These are phyloP conservation scores for Diospyros lotus DNA, from an alignment of 148 eudicot genomes.

Conservation along the genomic window DNA sequence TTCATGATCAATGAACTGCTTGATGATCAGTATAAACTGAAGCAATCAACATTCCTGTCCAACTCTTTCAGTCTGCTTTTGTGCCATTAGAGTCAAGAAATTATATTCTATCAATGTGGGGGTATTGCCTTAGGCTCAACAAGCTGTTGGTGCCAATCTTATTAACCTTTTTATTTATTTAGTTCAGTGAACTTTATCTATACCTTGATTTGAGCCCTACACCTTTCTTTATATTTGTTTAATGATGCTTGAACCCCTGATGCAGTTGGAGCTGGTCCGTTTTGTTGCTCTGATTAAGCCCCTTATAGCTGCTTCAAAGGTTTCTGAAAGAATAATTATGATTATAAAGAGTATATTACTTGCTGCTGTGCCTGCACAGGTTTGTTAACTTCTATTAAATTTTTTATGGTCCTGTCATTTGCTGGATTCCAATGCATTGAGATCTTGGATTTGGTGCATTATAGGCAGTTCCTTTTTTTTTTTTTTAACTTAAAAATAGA, in stretches of 20 bases:
- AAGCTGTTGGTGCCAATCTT: neutral
- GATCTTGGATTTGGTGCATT: neutral
- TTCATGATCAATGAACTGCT: too few relatives aligned
- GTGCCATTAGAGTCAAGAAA: neutral
- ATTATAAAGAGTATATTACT: slow-evolving; percentile 45
- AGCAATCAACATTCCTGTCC: neutral
- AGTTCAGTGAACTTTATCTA: neutral
- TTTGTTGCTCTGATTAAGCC: slow-evolving; percentile 69
- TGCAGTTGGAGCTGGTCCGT: slow-evolving; percentile 90
- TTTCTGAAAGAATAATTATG: slow-evolving; percentile 56
- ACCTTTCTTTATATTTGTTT: neutral
- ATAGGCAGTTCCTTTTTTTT: too few relatives aligned
- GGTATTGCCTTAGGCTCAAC: neutral
- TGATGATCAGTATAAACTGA: too few relatives aligned
- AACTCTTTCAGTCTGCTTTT: neutral
- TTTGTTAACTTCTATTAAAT: slow-evolving; percentile 16
- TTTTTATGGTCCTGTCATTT: neutral
- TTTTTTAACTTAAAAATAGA: too few relatives aligned
- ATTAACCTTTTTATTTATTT: neutral
- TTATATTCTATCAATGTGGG: neutral
- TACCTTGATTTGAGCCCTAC: neutral
- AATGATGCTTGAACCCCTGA: slow-evolving; percentile 13
- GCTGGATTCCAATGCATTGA: neutral
- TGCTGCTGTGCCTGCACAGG: slow-evolving; percentile 64
- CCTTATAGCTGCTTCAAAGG: slow-evolving; percentile 62